phyloP scores from a whole-genome alignment of 805 yeast species.

The Pichia gijzeniarum region DNA sequence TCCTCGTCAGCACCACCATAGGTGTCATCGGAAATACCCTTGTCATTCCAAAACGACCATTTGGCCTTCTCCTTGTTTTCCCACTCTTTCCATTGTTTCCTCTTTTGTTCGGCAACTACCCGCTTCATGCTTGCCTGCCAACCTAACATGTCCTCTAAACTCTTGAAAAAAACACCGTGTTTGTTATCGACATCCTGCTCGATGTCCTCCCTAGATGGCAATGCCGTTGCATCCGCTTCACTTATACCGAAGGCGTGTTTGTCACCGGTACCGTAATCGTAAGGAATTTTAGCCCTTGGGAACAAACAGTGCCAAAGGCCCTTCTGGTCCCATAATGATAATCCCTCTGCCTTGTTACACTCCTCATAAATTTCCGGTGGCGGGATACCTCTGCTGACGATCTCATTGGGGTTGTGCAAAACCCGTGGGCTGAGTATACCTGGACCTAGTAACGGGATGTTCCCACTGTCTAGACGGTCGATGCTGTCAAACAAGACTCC shows the following conservation, averaged over 20 bases:
- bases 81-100: constrained; percentile 20
- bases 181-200: constrained; percentile 35
- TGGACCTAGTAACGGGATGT: constrained; percentile 1
- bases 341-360: constrained; percentile 62
- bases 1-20: constrained; percentile 7
- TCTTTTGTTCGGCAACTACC: constrained; percentile 35
- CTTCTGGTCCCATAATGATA: constrained; percentile 69
- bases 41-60: constrained; percentile 18
- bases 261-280: constrained; percentile 6
- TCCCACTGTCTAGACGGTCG: constrained; percentile 1
- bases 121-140: constrained; percentile 59
- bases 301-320: constrained; percentile 92
- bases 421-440: constrained; percentile 1
- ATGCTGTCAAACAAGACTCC: constrained; percentile 2
- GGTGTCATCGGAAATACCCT: background rate
- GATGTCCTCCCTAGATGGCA: constrained; percentile 55
- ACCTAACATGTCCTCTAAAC: constrained; percentile 55
- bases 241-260: constrained; percentile 5
- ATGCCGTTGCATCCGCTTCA: constrained; percentile 5
- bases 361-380: constrained; percentile 45
- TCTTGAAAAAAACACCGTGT: constrained; percentile 56
- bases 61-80: constrained; percentile 21
- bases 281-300: constrained; percentile 41
- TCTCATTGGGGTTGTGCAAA: constrained; percentile 17
- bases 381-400: constrained; percentile 25